Evolutionary conservation across 2,329 filamentous ascomycete species (phyloP), one percentile per base, ranked within the genome.

Genomic region (Ploettnerulaceae sp.): DNA sequence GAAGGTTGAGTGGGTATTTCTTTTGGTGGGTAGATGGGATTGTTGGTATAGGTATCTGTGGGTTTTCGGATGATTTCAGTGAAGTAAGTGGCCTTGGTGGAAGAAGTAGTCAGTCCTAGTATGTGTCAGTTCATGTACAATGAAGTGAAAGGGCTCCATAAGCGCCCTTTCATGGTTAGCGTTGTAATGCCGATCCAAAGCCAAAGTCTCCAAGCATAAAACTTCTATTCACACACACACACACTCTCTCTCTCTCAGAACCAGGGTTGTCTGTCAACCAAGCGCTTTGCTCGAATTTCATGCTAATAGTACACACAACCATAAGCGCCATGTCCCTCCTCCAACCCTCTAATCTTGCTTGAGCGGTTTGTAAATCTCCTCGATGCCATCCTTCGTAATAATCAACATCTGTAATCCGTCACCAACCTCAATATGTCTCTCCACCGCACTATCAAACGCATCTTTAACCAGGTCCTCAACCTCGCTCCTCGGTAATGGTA

Each of bases 361-460:
- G 73, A 98, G 71, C 21, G 86, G 83, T 58, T 83, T 71, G 63
- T 85, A 84, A 41, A 81, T 78, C 76, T 98, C 93, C 72, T 94
- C 79, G 63, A 97, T 89, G 8, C 93, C 93, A 43, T 89, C 75
- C 68, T 77, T 81, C 38, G 89, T 95, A 62, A 97, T 89, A 59
- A 94, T 81, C 76, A 98, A 77, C 80, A 96, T 90, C 76, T 98
- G 93, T 66, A 98, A 71, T 40, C 86, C 84, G 71, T 98, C 93
- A 68, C 93, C 93, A 53, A 98, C 94, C 75, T 98, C 93, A 60
- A 98, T 98, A 72, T 98, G 93, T 70, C 93, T 86, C 78, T 98
- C 93, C 25, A 95, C 91, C 3, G 94, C 93, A 67, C 91, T 94
- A 53, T 95, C 94, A 69, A 98, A 98, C 2, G 93, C 93, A 77